These are phyloP conservation scores for Ophiobolus disseminans DNA, from an alignment of 2,329 filamentous ascomycete species.

Conservation along the genomic window DNA sequence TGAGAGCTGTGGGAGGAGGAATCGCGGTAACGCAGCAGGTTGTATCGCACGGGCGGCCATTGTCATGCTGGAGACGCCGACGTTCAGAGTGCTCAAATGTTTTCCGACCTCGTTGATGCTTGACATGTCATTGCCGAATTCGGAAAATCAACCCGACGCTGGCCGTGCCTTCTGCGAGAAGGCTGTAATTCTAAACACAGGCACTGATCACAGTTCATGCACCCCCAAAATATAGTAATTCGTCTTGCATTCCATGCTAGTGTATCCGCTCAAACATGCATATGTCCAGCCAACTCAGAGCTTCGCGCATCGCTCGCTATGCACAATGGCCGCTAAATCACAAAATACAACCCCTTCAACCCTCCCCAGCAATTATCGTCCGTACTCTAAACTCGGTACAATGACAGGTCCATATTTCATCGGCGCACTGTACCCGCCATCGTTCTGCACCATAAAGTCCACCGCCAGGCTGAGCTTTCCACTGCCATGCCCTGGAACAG, in stretches of 20 bases:
- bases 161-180: background rate
- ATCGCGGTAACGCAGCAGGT: constrained; percentile 45
- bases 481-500: constrained; percentile 48
- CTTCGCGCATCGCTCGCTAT: constrained; percentile 29
- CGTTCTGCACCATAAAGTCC: constrained; percentile 96
- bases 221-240: background rate
- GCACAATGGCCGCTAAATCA: constrained; percentile 22
- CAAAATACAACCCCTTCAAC: constrained; percentile 6
- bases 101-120: constrained; percentile 17
- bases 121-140: constrained; percentile 28
- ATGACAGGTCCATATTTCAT: constrained; percentile 98
- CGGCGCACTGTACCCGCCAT: constrained; percentile 78
- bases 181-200: too few relatives aligned
- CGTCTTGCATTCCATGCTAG: constrained; percentile 10
- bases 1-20: constrained; percentile 48
- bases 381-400: constrained; percentile 72
- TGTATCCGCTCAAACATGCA: background rate
- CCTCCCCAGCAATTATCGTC: too few relatives aligned
- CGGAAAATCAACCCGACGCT: constrained; percentile 16
- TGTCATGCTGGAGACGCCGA: constrained; percentile 24
- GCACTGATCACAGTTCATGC: too few relatives aligned
- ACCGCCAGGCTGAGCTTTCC: constrained; percentile 80
- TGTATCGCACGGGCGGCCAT: constrained; percentile 36
- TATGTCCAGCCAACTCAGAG: constrained; percentile 1
- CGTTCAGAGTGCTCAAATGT: constrained; percentile 2